Percentiles rank a stretch among this genome's conserved stretches.
These are phyloP conservation scores for Scenedesmus sp. DNA, from an alignment of 163 green algal species.

Conservation along the genomic window DNA sequence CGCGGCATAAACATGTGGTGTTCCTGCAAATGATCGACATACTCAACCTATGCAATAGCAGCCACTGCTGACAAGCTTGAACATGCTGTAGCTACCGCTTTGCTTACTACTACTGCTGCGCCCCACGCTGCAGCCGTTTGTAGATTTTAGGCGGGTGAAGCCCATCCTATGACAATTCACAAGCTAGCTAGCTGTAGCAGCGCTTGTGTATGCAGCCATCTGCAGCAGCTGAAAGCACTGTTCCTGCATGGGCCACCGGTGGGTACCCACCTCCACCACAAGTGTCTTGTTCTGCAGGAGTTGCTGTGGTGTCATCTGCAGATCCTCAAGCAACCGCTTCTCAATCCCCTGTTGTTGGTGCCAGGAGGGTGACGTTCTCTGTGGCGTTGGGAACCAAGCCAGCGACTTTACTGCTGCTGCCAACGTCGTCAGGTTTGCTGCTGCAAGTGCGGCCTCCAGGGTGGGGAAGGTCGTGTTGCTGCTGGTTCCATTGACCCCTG, in stretches of 20 bases:
- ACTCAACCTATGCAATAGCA: too few species aligned
- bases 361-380: background rate
- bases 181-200: too few species aligned
- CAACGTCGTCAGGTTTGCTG: background rate
- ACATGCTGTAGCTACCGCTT: too few species aligned
- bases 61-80: too few species aligned
- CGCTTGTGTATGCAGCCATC: too few species aligned
- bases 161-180: too few species aligned
- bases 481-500: background rate
- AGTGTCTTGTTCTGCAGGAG: background rate
- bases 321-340: background rate
- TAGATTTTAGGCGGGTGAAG: too few species aligned
- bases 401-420: slow-evolving; percentile 11
- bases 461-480: background rate
- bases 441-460: background rate
- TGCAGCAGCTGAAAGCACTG: background rate
- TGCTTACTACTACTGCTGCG: too few species aligned
- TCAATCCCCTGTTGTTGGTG: background rate
- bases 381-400: background rate
- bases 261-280: background rate
- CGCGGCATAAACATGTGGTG: too few species aligned
- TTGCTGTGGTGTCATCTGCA: background rate
- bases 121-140: too few species aligned
- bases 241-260: background rate
- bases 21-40: too few species aligned